Base-by-base conservation (phyloP, 495 filamentous ascomycete species). In the Cercophora newfieldiana region DNA sequence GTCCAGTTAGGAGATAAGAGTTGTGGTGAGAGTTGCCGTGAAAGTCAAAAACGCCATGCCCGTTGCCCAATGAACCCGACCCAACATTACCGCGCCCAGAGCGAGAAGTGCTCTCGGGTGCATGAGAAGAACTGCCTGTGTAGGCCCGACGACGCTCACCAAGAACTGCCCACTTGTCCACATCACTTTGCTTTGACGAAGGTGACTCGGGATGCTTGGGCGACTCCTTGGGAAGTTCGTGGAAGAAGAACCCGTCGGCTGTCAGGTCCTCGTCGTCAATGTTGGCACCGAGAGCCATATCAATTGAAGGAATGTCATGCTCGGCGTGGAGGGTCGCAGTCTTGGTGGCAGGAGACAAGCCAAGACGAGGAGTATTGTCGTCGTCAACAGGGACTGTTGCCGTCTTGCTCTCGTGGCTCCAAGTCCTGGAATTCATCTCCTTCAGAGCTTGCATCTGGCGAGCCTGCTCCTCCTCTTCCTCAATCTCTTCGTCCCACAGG, bases 401-500 rank as follows among this genome's bases (percentile, higher is more conserved):
- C 58, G 75, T 70, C 71, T 82, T 85, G 80, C 88, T 91, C 71
- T 92, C 90, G 55, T 91, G 89, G 71, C 91, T 94, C 87, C 87
- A 94, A 69, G 89, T 92, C 64, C 90, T 85, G 74, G 88, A 88
- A 74, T 93, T 93, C 75, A 90, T 83, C 77, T 89, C 87, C 72
- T 89, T 89, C 37, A 89, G 83, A 63, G 83, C 76, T 68, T 88
- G 80, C 57, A 90, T 61, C 18, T 83, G 83, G 55, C 86, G 83
- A 63, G 87, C 83, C 51, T 81, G 81, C 75, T 91, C 85, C 75
- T 91, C 85, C 19, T 85, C 83, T 68, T 95, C 89, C 68, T 90
- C 88, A 28, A 83, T 85, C 60, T 97, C 93, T 76, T 97, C 93
- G 63, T 97, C 93, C 89, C 91, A 97, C 68, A 97, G 83, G 78